These are phyloP conservation scores for Pseudocercospora cruenta DNA, from an alignment of 2,329 filamentous ascomycete species.

Conservation along the genomic window DNA sequence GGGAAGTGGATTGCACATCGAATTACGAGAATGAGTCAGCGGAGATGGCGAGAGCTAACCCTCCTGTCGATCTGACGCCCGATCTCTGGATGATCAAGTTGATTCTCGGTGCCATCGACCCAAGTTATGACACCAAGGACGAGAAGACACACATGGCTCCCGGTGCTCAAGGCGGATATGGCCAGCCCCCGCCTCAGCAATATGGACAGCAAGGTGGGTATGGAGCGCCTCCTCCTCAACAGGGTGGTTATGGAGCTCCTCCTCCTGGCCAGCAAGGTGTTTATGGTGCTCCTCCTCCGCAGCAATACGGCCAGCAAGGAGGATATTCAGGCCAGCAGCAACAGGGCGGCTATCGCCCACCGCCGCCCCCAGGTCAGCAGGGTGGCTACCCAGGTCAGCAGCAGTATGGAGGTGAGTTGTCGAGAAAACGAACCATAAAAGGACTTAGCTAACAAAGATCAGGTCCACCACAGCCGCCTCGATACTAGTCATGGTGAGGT, in stretches of 20 bases:
- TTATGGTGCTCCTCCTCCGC: slow-evolving; percentile 14
- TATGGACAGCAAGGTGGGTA: slow-evolving; percentile 36
- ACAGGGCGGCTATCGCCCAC: slow-evolving; percentile 18
- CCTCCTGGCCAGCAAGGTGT: slow-evolving; percentile 16
- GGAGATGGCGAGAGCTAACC: slow-evolving; percentile 65
- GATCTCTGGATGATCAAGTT: slow-evolving; percentile 70
- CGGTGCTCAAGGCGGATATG: slow-evolving; percentile 36
- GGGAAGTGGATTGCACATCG: slow-evolving; percentile 68
- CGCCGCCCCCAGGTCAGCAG: slow-evolving; percentile 15
- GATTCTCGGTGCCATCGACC: slow-evolving; percentile 68
- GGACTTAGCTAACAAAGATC: background rate
- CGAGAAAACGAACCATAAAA: background rate
- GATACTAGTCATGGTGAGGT: slow-evolving; percentile 26
- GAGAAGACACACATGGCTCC: slow-evolving; percentile 52
- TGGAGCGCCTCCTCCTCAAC: slow-evolving; percentile 16
- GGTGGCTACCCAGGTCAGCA: slow-evolving; percentile 27
- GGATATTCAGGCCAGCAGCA: slow-evolving; percentile 11
- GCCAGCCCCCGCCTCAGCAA: slow-evolving; percentile 36
- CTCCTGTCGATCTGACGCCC: slow-evolving; percentile 65
- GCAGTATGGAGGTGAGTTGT: slow-evolving; percentile 21
- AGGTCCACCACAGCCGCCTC: slow-evolving; percentile 23
- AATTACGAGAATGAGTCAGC: slow-evolving; percentile 71
- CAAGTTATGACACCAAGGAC: slow-evolving; percentile 67
- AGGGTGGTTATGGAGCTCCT: slow-evolving; percentile 17
- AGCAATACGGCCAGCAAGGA: slow-evolving; percentile 15